Percentiles rank a stretch among this genome's conserved stretches.
phyloP scores from a whole-genome alignment of 2,329 filamentous ascomycete species.

The Fusarium sp. region DNA sequence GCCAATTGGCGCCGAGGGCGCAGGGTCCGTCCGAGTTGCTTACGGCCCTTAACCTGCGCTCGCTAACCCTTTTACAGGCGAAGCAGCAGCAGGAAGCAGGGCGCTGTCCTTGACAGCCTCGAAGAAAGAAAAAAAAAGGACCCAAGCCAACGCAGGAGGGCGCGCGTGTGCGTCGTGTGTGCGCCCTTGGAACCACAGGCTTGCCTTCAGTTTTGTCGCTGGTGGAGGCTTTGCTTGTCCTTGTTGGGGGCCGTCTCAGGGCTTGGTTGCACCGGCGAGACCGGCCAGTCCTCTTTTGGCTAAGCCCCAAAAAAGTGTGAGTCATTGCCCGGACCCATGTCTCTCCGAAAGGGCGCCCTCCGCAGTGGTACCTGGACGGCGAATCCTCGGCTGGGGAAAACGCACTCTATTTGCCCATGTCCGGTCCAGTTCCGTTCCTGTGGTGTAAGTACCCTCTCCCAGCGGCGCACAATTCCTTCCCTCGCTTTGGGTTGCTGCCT shows the following conservation, averaged over 20 bases:
- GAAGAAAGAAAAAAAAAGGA: not conserved
- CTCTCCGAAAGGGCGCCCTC: slow-evolving; percentile 40
- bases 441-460: slow-evolving; percentile 21
- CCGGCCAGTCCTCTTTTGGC: slow-evolving; percentile 44
- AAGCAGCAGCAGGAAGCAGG: not conserved
- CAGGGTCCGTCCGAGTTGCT: slow-evolving; percentile 31
- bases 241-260: slow-evolving; percentile 35
- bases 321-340: slow-evolving; percentile 47
- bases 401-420: slow-evolving; percentile 20
- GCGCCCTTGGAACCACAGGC: not conserved
- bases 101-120: not conserved
- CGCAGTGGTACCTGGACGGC: slow-evolving; percentile 27
- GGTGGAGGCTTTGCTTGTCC: slow-evolving; percentile 32
- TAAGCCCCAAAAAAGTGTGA: slow-evolving; percentile 47
- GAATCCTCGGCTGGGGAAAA: slow-evolving; percentile 21
- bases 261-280: slow-evolving; percentile 32
- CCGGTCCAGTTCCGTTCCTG: slow-evolving; percentile 31
- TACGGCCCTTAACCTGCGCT: slow-evolving; percentile 18
- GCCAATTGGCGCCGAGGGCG: slow-evolving; percentile 28
- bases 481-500: slow-evolving; percentile 52
- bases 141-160: not conserved
- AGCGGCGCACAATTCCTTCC: slow-evolving; percentile 36
- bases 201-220: not conserved
- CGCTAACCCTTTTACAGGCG: slow-evolving; percentile 9
- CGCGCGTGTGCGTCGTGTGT: not conserved